Evolutionary conservation across 2,329 filamentous ascomycete genomes (phyloP), one percentile per base, ranked within the genome.

Genomic region (Aspergillus felis): DNA sequence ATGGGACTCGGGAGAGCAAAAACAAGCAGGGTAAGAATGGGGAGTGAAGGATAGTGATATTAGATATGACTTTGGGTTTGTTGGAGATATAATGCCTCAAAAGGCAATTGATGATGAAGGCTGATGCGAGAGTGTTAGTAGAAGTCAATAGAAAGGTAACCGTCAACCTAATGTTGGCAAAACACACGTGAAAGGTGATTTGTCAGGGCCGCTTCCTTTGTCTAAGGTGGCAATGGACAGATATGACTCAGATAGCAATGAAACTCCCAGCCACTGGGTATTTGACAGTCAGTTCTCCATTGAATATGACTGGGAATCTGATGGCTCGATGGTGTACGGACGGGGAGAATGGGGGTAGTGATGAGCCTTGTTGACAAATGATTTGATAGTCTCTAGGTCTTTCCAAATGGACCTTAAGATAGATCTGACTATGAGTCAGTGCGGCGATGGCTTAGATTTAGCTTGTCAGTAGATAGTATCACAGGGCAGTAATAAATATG

Each of bases 131-230:
- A 58, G 56, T 55, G 54, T 61, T 60, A 54, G 61, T 66, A 60
- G 66, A 68, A 69, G 62, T 66, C 59, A 67, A 68, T 68, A 59
- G 67, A 68, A 68, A 53, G 54, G 53, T 55, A n/a, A 49, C 49
- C 35, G 24, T 14, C 50, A 51, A 51, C 51, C 32, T 51, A 51
- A 54, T 57, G 53, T 50, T 55, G 50, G 53, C 53, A 57, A 52
- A 51, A 44, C 53, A 38, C 50, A 59, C 51, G 58, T 52, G 58
- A 24, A 55, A 59, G 59, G 48, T 66, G 62, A 66, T 66, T 66
- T 66, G 64, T 66, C 64, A 66, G 58, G 47, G 42, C 35, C n/a
- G 22, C 14, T 28, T 38, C 32, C 46, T 59, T 56, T 54, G 42
- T 59, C 25, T 54, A 28, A 42, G 54, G 57, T 59, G 57, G 57